Percentiles rank a stretch among this genome's conserved stretches.
Conservation (phyloP, 768 basidiomycete genomes). For the Calocybe cyanea region DNA sequence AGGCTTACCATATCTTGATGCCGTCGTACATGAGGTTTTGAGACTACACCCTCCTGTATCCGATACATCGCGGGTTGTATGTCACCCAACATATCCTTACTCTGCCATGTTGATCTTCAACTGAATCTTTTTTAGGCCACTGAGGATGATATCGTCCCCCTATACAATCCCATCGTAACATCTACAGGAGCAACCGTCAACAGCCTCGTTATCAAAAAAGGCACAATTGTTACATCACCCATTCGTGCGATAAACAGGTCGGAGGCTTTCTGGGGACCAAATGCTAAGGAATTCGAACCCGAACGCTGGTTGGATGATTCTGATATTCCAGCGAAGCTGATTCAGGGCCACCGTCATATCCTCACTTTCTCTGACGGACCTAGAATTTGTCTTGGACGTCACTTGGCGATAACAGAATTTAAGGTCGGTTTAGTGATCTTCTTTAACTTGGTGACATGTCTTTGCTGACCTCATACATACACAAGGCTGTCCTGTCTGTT, state of each 20-base stretch:
- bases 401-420: slow-evolving; percentile 44
- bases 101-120: background rate
- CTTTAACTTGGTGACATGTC: background rate
- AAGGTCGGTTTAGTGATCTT: slow-evolving; percentile 27
- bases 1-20: slow-evolving; percentile 53
- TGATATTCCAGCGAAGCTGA: slow-evolving; percentile 29
- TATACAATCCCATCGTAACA: slow-evolving; percentile 46
- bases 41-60: slow-evolving; percentile 39
- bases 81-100: slow-evolving; percentile 9
- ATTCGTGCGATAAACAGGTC: slow-evolving; percentile 46
- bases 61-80: slow-evolving; percentile 35
- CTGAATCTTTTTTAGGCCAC: slow-evolving; percentile 28
- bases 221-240: slow-evolving; percentile 39
- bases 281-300: slow-evolving; percentile 56
- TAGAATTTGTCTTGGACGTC: slow-evolving; percentile 44
- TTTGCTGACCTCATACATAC: background rate
- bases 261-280: slow-evolving; percentile 56
- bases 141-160: slow-evolving; percentile 56
- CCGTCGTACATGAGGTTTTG: slow-evolving; percentile 42
- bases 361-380: slow-evolving; percentile 52
- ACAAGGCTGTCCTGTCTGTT: slow-evolving; percentile 39
- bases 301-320: slow-evolving; percentile 55
- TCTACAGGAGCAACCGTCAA: slow-evolving; percentile 34
- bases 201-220: slow-evolving; percentile 43
- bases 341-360: slow-evolving; percentile 48